Evolutionary conservation across 495 filamentous ascomycete genomes (phyloP), one percentile per base, ranked within the genome.

Genomic region (Endocarpon pusillum): DNA sequence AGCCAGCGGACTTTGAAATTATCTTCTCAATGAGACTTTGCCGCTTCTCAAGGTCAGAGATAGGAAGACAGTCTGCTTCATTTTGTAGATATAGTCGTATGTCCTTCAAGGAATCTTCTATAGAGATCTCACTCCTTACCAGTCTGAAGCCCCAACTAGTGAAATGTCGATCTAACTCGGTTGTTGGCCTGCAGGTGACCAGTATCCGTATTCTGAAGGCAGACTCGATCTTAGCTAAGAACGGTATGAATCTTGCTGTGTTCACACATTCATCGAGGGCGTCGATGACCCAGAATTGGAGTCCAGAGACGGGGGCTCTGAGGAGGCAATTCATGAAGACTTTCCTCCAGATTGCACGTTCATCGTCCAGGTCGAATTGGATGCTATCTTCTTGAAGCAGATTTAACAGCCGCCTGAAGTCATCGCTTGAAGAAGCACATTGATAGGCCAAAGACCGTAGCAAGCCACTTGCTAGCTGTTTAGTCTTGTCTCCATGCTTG

Each of bases 201-300:
- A 57, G 44, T 5, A 61, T 43, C n/a, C 41, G 23, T 4, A 57
- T 32, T 2, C 52, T 53, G 19, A 52, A 36, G 3, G 32, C 25
- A 3, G 26, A 24, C 3, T 40, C 33, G n/a, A 53, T 36, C 16
- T 38, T 51, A 8, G 45, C 19, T 8, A 58, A 31, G 29, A 60
- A 44, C 8, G 44, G n/a, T 14, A 52, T 27, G 10, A 60, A 38
- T 9, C 36, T 32, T 8, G 3, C 7, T 19, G 24, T 30, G 27
- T 51, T 45, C 10, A 16, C 30, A 33, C 46, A 57, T 37, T 63
- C 58, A 38, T 61, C 59, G 3, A 63, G 30, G 2, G 44, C 59
- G 42, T 63, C 59, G 30, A 63, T 51, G 10, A 63, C 43, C 59
- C 58, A 63, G 34, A 49, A 60, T 23, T 55, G 53, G 8, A 24